Percentiles rank a stretch among this genome's conserved stretches.
Conservation (phyloP, 768 basidiomycete genomes). For the Mycena rebaudengoi region DNA sequence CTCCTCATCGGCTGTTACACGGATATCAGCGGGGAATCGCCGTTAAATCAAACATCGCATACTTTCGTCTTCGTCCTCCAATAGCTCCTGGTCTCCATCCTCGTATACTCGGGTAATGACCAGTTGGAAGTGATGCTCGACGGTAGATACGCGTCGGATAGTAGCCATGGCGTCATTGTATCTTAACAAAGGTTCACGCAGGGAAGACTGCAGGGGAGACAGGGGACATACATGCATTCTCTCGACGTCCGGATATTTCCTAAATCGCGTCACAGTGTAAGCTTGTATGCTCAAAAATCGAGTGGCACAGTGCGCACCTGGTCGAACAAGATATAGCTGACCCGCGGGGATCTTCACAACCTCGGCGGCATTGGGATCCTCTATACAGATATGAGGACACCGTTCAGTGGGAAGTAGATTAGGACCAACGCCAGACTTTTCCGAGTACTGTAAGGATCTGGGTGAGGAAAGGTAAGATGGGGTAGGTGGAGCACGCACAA, state of each 20-base stretch:
- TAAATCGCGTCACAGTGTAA: neutral
- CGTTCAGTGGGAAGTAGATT: neutral
- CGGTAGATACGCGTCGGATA: constrained; percentile 81
- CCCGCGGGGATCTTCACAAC: constrained; percentile 94
- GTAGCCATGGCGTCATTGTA: constrained; percentile 97
- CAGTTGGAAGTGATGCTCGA: constrained; percentile 87
- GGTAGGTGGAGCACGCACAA: constrained; percentile 56
- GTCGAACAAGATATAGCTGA: constrained; percentile 89
- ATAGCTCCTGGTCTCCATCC: constrained; percentile 93
- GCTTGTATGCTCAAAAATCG: neutral
- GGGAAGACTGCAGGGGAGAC: neutral
- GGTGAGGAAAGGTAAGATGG: constrained; percentile 31
- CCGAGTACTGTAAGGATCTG: constrained; percentile 68
- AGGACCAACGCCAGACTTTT: constrained; percentile 91
- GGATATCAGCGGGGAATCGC: neutral
- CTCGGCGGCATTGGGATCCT: constrained; percentile 94
- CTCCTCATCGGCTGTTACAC: constrained; percentile 85
- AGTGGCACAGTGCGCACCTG: constrained; percentile 48
- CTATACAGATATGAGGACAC: constrained; percentile 55
- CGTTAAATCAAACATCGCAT: constrained; percentile 34
- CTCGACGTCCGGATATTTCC: constrained; percentile 87
- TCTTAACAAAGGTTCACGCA: constrained; percentile 49
- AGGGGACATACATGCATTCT: constrained; percentile 92
- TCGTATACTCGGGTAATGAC: constrained; percentile 97
- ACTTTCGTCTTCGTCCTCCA: constrained; percentile 96